Percentiles rank a stretch among this genome's conserved stretches.
These are phyloP conservation scores for Neoboletus brunneissimus DNA, from an alignment of 768 basidiomycete genomes.

Conservation along the genomic window DNA sequence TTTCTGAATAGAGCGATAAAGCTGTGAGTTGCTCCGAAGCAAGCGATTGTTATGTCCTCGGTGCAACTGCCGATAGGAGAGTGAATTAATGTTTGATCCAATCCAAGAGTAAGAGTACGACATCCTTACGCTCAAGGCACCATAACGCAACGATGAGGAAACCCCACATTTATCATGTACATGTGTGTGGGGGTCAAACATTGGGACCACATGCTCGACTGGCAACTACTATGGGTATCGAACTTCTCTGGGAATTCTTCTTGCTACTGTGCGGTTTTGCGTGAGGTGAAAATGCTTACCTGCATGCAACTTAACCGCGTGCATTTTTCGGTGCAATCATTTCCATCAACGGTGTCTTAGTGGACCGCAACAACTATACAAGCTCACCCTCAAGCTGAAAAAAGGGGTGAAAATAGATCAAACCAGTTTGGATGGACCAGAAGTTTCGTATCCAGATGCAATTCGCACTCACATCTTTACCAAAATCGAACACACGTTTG, in stretches of 20 bases:
- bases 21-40: background rate
- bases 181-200: background rate
- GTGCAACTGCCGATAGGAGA: background rate
- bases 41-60: background rate
- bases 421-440: background rate
- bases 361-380: background rate
- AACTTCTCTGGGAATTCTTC: background rate
- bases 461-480: background rate
- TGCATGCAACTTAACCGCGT: background rate
- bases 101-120: background rate
- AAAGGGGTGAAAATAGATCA: background rate
- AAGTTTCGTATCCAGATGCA: background rate
- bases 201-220: no score
- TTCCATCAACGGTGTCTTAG: background rate
- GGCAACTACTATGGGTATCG: no score
- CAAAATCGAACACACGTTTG: no score
- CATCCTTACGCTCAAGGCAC: background rate
- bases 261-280: background rate
- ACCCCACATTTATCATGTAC: background rate
- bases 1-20: background rate
- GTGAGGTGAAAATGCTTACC: background rate
- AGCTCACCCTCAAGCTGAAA: background rate
- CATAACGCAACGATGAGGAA: slow-evolving; percentile 1
- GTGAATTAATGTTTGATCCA: background rate
- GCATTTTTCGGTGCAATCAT: background rate